phyloP scores from a whole-genome alignment of 2,329 filamentous ascomycete species.

The Fusarium sp. region DNA sequence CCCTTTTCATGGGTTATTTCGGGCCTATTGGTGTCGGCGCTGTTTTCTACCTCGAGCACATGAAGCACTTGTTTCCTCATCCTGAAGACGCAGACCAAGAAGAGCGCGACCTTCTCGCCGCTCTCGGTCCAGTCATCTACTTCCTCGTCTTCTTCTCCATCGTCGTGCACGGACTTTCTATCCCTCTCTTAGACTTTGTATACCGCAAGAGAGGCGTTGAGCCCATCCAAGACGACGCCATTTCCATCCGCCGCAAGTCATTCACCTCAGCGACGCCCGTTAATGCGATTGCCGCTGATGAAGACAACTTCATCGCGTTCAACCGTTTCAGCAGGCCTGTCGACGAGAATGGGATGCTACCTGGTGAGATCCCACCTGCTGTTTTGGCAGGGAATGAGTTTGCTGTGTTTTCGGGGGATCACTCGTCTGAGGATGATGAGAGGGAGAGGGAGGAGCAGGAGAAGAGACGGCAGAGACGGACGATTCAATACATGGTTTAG shows the following conservation, averaged over 20 bases:
- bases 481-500: slow-evolving; percentile 18
- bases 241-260: slow-evolving; percentile 50
- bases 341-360: neutral
- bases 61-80: slow-evolving; percentile 52
- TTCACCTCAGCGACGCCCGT: slow-evolving; percentile 44
- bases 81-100: slow-evolving; percentile 46
- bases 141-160: slow-evolving; percentile 48
- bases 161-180: slow-evolving; percentile 50
- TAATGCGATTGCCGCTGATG: slow-evolving; percentile 50
- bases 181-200: slow-evolving; percentile 45
- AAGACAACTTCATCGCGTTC: slow-evolving; percentile 53
- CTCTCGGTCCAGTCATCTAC: slow-evolving; percentile 51
- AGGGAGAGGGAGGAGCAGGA: slow-evolving; percentile 5
- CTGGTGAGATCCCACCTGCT: neutral
- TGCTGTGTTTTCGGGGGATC: slow-evolving; percentile 16
- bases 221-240: slow-evolving; percentile 54
- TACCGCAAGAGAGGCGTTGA: slow-evolving; percentile 43
- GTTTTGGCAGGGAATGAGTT: slow-evolving; percentile 8
- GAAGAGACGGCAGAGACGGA: slow-evolving; percentile 5
- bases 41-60: slow-evolving; percentile 73
- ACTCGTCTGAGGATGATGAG: slow-evolving; percentile 5
- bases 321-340: slow-evolving; percentile 57
- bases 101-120: slow-evolving; percentile 47
- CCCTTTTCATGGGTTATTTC: slow-evolving; percentile 72
- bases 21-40: slow-evolving; percentile 81